phyloP scores from a whole-genome alignment of 2,329 filamentous ascomycete genomes.

The Colletotrichum plurivorum region DNA sequence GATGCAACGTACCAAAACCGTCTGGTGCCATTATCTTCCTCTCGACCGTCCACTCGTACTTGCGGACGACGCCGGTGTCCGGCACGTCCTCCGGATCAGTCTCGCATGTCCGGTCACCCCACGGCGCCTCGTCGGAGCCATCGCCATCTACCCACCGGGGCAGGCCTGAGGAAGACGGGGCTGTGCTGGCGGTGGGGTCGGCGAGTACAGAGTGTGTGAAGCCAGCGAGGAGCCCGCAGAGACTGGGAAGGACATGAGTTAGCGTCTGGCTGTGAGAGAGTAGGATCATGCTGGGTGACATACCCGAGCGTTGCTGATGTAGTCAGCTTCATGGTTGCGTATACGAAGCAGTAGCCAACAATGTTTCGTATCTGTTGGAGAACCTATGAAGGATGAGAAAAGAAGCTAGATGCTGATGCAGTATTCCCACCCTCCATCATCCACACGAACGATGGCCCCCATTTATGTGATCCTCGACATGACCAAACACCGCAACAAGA shows the following conservation, averaged over 20 bases:
- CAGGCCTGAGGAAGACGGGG: conserved; percentile 7
- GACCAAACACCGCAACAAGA: conserved; percentile 4
- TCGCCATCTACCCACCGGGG: conserved; percentile 20
- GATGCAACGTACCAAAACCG: conserved; percentile 27
- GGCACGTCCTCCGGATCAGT: conserved; percentile 33
- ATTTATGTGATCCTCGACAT: conserved; percentile 6
- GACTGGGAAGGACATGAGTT: neutral
- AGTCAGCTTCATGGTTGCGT: neutral
- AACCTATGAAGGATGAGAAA: neutral
- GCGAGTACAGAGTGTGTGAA: conserved; percentile 14
- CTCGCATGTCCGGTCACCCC: conserved; percentile 25
- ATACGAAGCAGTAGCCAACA: no score
- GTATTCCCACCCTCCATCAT: no score
- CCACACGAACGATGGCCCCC: no score
- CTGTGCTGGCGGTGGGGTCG: neutral
- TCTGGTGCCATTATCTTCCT: conserved; percentile 26
- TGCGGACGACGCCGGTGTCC: conserved; percentile 30
- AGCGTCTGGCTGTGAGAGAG: no score
- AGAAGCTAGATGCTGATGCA: neutral
- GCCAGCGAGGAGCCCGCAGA: conserved; percentile 19
- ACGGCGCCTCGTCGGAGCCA: conserved; percentile 9
- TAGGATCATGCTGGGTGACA: no score
- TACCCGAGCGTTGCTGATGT: neutral
- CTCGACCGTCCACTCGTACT: conserved; percentile 36
- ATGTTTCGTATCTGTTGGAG: no score